Evolutionary conservation across 768 basidiomycete species (phyloP).

Genomic region (Suillus paluster): DNA sequence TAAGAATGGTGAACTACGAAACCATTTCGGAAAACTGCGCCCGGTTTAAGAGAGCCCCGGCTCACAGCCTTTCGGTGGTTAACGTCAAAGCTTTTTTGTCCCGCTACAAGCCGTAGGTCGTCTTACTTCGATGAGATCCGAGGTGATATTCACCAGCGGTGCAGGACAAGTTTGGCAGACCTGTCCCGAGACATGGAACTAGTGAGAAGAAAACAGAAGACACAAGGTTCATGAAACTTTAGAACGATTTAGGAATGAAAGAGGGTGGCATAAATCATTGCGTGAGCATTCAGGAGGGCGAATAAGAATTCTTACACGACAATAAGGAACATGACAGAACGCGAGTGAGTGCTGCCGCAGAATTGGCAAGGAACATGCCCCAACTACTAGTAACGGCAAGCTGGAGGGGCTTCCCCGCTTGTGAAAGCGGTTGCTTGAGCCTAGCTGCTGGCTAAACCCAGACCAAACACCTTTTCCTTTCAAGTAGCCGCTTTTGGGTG

Average conservation of each 20-base stretch:
- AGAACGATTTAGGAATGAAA: slow-evolving; percentile 37
- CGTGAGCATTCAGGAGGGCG: slow-evolving; percentile 15
- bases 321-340: slow-evolving; percentile 11
- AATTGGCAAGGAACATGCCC: slow-evolving; percentile 10
- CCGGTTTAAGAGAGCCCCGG: slow-evolving; percentile 33
- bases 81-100: slow-evolving; percentile 32
- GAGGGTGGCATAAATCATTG: slow-evolving; percentile 16
- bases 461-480: slow-evolving; percentile 19
- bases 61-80: slow-evolving; percentile 36
- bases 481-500: slow-evolving; percentile 20
- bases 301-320: slow-evolving; percentile 13
- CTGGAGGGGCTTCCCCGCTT: background rate
- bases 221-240: slow-evolving; percentile 37
- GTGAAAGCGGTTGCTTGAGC: background rate
- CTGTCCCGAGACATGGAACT: slow-evolving; percentile 29
- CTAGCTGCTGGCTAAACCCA: background rate
- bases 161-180: slow-evolving; percentile 38
- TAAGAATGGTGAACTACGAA: slow-evolving; percentile 17
- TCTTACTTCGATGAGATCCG: slow-evolving; percentile 33
- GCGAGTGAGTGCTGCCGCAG: slow-evolving; percentile 27
- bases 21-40: slow-evolving; percentile 16
- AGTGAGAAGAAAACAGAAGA: slow-evolving; percentile 29
- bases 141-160: slow-evolving; percentile 34
- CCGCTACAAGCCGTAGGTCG: slow-evolving; percentile 24
- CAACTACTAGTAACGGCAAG: slow-evolving; percentile 9